Evolutionary conservation across 352 stramenopile genomes (phyloP), one percentile per base, ranked within the genome.

Genomic region (Elongisporangium senticosum): DNA sequence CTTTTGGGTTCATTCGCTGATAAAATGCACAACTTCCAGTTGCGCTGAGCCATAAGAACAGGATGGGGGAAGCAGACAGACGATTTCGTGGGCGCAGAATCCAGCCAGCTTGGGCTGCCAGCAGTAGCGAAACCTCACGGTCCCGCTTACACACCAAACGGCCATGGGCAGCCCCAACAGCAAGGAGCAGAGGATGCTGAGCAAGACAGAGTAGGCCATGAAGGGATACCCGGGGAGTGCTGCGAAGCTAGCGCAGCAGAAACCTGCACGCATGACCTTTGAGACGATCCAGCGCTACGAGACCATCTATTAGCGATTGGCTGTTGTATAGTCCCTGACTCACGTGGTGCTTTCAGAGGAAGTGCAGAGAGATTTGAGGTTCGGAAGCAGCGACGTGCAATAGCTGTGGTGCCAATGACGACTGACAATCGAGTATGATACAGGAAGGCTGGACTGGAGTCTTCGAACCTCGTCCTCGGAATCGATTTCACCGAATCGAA

Each of bases 401-500:
- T 2, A 7, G 13, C 1, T 17, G 13, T 4, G 33, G 17, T 15
- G 33, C 33, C 33, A 43, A 4, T 43, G 33, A 4, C 8, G 33
- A 43, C 33, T 43, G 2, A 43, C 17, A 43, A 6, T 17, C n/a
- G 33, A 43, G 11, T 17, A 10, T 48, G 55, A 59, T 61, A 56
- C 17, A 57, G 53, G 53, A 57, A 57, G n/a, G 53, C 53, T 15
- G 53, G 53, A 37, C 22, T 87, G 11, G 77, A 87, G 53, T 80
- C 74, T 8, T 83, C 71, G 4, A 83, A 83, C 58, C 48, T 87
- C 13, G 61, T 86, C 21, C 54, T 86, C 8, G 66, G 68, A 20
- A 58, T 69, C 24, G 74, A 83, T 56, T 83, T 69, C 37, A 86
- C 75, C 15, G 83, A 85, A 51, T 80, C 69, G 1, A 86, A 86